Percentiles rank a stretch among this genome's conserved stretches.
Conservation (phyloP, 2,329 filamentous ascomycete species). For the Pseudogymnoascus sp. region DNA sequence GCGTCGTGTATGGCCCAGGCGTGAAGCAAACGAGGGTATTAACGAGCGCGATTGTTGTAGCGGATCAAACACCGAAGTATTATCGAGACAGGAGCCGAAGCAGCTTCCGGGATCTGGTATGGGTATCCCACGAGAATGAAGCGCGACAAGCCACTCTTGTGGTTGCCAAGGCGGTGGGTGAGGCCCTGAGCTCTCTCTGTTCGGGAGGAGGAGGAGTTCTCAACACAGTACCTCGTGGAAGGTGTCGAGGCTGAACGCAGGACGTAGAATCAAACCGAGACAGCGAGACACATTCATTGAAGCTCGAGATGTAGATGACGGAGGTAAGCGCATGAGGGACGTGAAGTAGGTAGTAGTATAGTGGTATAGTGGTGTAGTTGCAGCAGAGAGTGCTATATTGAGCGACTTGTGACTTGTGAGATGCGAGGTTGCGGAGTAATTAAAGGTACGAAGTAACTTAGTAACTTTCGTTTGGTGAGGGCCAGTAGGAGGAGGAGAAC, state of each 20-base stretch:
- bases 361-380: not conserved
- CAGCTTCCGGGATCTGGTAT: not conserved
- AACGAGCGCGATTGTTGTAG: not conserved
- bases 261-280: not conserved
- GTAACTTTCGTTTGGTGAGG: not conserved
- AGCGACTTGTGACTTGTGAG: slow-evolving; percentile 1
- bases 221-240: not conserved
- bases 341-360: not conserved
- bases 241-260: not conserved
- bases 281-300: not conserved
- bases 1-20: not conserved
- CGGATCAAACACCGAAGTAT: not conserved
- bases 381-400: not conserved
- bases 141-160: not conserved
- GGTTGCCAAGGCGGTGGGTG: not conserved
- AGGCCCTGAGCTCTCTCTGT: not conserved
- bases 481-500: not conserved
- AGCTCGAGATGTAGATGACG: not conserved
- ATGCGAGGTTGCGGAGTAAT: slow-evolving; percentile 1
- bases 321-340: not conserved
- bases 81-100: not conserved
- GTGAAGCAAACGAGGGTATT: not conserved
- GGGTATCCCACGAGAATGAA: not conserved
- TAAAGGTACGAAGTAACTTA: not conserved
- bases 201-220: not conserved